Evolutionary conservation across 257 asterid genomes (phyloP).

Genomic region (Echium plantagineum): DNA sequence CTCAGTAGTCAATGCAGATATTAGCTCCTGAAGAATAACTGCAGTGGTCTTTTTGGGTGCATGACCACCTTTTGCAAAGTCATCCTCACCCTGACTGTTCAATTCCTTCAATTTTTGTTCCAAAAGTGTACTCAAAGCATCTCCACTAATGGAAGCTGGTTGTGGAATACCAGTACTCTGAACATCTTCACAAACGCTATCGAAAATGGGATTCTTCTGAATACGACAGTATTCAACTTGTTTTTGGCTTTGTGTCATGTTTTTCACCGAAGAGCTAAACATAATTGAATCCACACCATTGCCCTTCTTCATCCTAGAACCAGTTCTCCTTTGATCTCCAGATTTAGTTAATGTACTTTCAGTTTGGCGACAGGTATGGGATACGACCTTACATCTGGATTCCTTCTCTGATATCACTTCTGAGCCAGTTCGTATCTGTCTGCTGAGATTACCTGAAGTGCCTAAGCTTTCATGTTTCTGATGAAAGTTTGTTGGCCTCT

Average conservation of each 20-base stretch:
- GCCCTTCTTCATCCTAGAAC: conserved; percentile 12
- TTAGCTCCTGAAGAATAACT: conserved; percentile 78
- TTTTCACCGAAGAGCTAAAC: conserved; percentile 40
- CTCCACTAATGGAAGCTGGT: conserved; percentile 45
- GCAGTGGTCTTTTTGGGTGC: conserved; percentile 59
- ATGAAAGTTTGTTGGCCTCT: conserved; percentile 32
- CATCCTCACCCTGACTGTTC: conserved; percentile 57
- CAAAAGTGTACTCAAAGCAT: conserved; percentile 62
- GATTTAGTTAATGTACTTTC: conserved; percentile 11
- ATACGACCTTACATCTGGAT: conserved; percentile 9
- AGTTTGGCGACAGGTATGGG: conserved; percentile 13
- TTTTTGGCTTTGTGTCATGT: conserved; percentile 16
- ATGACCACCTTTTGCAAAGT: conserved; percentile 22
- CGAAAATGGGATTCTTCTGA: conserved; percentile 15
- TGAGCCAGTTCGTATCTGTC: conserved; percentile 6
- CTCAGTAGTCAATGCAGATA: conserved; percentile 66
- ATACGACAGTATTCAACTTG: conserved; percentile 18
- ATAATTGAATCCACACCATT: conserved; percentile 28
- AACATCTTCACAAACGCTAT: conserved; percentile 19
- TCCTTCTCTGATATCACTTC: conserved; percentile 21
- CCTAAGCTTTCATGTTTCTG: conserved; percentile 31
- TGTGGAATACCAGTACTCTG: conserved; percentile 16
- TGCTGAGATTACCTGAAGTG: conserved; percentile 15
- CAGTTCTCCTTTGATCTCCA: conserved; percentile 23
- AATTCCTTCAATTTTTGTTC: conserved; percentile 75